Conservation (phyloP, 2,329 filamentous ascomycete species). For the Penicillium glabrum region DNA sequence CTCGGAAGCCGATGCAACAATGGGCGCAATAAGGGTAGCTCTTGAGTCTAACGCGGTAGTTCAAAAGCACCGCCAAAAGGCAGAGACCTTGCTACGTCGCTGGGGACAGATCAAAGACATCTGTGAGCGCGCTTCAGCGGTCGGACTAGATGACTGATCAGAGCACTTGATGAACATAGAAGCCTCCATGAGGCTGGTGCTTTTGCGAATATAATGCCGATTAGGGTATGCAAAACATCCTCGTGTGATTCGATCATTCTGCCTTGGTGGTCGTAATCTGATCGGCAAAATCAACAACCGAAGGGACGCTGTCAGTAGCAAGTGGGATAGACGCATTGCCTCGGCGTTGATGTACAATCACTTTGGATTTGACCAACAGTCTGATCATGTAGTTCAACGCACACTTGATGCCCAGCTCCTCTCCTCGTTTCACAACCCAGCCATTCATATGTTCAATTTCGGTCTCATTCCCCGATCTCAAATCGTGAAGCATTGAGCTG, state of each 20-base stretch:
- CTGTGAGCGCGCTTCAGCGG: constrained; percentile 28
- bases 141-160: constrained; percentile 4
- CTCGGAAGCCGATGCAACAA: constrained; percentile 32
- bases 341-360: constrained; percentile 42
- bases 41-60: constrained; percentile 15
- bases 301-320: constrained; percentile 10
- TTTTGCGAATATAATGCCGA: not conserved
- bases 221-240: not conserved
- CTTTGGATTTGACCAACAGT: constrained; percentile 71
- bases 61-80: constrained; percentile 22
- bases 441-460: constrained; percentile 87
- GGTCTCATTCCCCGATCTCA: constrained; percentile 62
- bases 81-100: constrained; percentile 31
- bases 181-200: not conserved
- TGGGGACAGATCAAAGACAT: constrained; percentile 42
- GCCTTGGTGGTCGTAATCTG: not conserved
- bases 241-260: not conserved
- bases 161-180: not conserved
- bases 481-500: constrained; percentile 68
- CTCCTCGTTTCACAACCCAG: constrained; percentile 75
- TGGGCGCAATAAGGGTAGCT: constrained; percentile 24
- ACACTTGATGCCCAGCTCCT: constrained; percentile 69
- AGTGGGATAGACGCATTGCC: constrained; percentile 36
- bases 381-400: constrained; percentile 72
- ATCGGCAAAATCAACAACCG: constrained; percentile 1